A percentile compares a stretch with the other conserved stretches of the same genome.
Evolutionary conservation across 768 basidiomycete genomes (phyloP).

Genomic region (Sarcodon sp.): DNA sequence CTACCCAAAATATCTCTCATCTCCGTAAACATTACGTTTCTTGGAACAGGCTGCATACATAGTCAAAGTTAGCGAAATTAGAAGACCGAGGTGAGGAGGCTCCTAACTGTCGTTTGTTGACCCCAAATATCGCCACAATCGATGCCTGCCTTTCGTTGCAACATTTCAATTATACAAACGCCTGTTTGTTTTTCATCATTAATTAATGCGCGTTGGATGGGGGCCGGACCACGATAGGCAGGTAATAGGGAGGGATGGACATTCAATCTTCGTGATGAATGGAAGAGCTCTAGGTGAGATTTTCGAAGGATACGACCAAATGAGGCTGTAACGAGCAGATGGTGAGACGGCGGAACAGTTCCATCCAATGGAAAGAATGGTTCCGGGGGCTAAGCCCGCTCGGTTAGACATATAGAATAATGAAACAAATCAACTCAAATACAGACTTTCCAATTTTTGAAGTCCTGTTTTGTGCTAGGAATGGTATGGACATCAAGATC

Average conservation of each 20-base stretch:
- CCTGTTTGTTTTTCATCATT: constrained; percentile 59
- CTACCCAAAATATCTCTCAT: constrained; percentile 48
- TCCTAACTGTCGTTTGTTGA: constrained; percentile 35
- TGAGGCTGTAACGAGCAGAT: constrained; percentile 77
- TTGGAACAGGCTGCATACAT: constrained; percentile 34
- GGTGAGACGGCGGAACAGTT: constrained; percentile 18
- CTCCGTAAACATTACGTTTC: constrained; percentile 33
- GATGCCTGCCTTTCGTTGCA: constrained; percentile 53
- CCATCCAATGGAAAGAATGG: constrained; percentile 15
- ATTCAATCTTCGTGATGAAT: constrained; percentile 50
- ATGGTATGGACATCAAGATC: constrained; percentile 45
- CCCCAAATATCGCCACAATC: constrained; percentile 72
- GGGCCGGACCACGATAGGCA: constrained; percentile 79
- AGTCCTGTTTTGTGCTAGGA: constrained; percentile 43
- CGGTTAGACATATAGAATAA: not conserved
- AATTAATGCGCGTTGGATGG: constrained; percentile 74
- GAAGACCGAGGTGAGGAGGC: not conserved
- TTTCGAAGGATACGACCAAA: constrained; percentile 78
- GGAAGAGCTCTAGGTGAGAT: constrained; percentile 49
- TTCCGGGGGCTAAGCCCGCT: constrained; percentile 21
- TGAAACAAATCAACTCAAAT: not conserved
- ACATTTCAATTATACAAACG: constrained; percentile 73
- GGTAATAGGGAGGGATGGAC: constrained; percentile 87
- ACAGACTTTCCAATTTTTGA: constrained; percentile 53
- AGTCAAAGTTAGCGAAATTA: not conserved